Evolutionary conservation across 2,329 filamentous ascomycete species (phyloP).

Genomic region (Alternaria novae-zelandiae): DNA sequence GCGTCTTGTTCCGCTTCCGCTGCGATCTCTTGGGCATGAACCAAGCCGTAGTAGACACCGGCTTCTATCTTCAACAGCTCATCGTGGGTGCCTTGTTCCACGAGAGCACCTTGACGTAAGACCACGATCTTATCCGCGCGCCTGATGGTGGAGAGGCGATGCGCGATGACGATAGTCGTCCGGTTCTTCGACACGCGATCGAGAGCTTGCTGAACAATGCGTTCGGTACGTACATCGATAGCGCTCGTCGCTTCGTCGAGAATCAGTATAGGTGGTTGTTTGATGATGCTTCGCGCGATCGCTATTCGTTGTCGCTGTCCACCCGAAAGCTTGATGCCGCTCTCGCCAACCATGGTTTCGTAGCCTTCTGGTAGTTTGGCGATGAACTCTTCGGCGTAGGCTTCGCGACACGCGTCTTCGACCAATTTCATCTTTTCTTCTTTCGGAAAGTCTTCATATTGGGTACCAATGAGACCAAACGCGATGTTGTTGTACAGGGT

Average conservation of each 20-base stretch:
- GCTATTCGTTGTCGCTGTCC: conserved; percentile 85
- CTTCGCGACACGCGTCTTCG: conserved; percentile 47
- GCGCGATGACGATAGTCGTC: conserved; percentile 80
- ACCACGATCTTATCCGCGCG: conserved; percentile 82
- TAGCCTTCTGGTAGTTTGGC: conserved; percentile 63
- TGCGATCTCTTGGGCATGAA: conserved; percentile 55
- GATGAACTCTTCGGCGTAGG: conserved; percentile 50
- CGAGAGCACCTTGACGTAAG: conserved; percentile 71
- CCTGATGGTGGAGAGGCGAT: conserved; percentile 76
- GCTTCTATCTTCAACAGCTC: conserved; percentile 66
- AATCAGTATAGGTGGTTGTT: conserved; percentile 69
- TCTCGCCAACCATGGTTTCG: conserved; percentile 76
- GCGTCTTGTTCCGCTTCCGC: conserved; percentile 28
- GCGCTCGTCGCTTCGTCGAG: conserved; percentile 80
- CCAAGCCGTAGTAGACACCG: conserved; percentile 72
- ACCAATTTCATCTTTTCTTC: conserved; percentile 65
- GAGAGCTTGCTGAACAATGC: conserved; percentile 63
- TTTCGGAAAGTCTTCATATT: conserved; percentile 60
- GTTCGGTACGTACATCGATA: conserved; percentile 62
- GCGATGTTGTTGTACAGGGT: conserved; percentile 50
- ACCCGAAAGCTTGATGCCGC: conserved; percentile 79
- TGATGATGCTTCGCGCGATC: conserved; percentile 74
- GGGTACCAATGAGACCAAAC: conserved; percentile 47
- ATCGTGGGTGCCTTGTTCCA: conserved; percentile 79
- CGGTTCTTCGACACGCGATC: conserved; percentile 66